Base-by-base conservation (phyloP, 306 rosid genomes). In the Trifolium subterraneum region DNA sequence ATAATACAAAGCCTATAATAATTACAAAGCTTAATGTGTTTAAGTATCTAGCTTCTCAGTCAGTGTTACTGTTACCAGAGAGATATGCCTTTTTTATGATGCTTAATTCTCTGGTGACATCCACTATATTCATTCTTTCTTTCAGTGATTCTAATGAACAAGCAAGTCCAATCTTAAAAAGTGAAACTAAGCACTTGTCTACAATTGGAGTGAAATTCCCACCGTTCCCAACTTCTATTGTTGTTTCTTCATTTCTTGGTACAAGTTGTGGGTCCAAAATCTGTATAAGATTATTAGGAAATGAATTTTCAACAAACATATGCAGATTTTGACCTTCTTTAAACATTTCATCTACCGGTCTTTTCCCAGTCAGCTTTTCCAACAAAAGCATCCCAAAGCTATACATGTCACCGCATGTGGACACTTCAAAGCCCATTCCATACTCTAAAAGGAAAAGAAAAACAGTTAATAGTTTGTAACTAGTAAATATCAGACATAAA, bases 121-220 rank as follows among this genome's bases (percentile, higher is more conserved):
- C 67, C 12, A 61, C 67, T 31, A 31, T 31, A n/a, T 35, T 61
- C 67, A 61, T 61, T 31, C 67, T 61, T 61, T 61, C 42, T 2
- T 61, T 61, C 3, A 22, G 44, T 61, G 67, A 61, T 61, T 61
- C 44, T 6, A 31, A 5, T 61, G 67, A 61, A 8, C 67, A 61
- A 14, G 41, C 41, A 61, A 61, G 67, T 61, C 67, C 67, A 61
- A 61, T 31, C 22, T 19, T 31, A 23, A 78, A 82, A 1, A 81
- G 64, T 13, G 79, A 75, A 41, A 50, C 3, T 19, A 78, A 71
- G n/a, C 79, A 74, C 7, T 61, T 55, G 15, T 71, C 67, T 19
- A 64, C 6, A 22, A 6, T 33, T 15, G 45, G 55, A 67, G 3
- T n/a, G 7, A 59, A 7, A 19, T 22, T 45, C 20, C 45, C 82